These are phyloP conservation scores for Hymenotorrendiella dingleyae DNA, from an alignment of 2,329 filamentous ascomycete species.

Conservation along the genomic window DNA sequence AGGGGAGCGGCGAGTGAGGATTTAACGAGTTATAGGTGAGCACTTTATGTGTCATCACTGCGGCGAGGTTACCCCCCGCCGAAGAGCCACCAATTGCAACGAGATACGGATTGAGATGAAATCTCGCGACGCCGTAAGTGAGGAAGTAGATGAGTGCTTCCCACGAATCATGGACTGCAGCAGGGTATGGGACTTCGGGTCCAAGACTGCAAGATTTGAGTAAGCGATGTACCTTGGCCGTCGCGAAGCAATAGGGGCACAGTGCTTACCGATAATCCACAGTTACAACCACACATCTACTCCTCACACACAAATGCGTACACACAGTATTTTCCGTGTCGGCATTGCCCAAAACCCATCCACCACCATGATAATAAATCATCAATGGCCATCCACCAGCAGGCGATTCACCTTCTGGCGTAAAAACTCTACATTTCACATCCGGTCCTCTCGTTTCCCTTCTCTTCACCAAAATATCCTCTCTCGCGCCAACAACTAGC, in stretches of 20 bases:
- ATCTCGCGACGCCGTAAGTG: constrained; percentile 12
- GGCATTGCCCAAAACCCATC: constrained; percentile 53
- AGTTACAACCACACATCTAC: constrained; percentile 46
- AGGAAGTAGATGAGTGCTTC: constrained; percentile 45
- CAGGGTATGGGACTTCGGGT: constrained; percentile 50
- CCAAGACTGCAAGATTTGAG: constrained; percentile 39
- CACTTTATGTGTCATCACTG: constrained; percentile 47
- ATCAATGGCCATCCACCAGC: constrained; percentile 38
- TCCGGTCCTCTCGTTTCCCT: constrained; percentile 41
- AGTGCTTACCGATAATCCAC: constrained; percentile 45
- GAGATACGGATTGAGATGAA: constrained; percentile 38
- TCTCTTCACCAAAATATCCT: constrained; percentile 19
- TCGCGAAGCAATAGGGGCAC: background rate
- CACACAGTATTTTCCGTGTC: constrained; percentile 52
- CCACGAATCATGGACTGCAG: constrained; percentile 52
- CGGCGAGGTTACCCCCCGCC: constrained; percentile 46
- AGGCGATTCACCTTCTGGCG: constrained; percentile 39
- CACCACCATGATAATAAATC: constrained; percentile 53
- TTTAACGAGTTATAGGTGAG: constrained; percentile 14
- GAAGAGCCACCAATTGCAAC: constrained; percentile 45
- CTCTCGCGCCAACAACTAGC: constrained; percentile 34
- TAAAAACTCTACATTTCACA: constrained; percentile 45
- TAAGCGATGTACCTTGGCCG: background rate
- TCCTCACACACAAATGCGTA: constrained; percentile 46
- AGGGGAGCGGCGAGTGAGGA: constrained; percentile 35